Percentiles rank a stretch among this genome's conserved stretches.
Evolutionary conservation across 148 eudicot species (phyloP).

Genomic region (Camellia sinensis): DNA sequence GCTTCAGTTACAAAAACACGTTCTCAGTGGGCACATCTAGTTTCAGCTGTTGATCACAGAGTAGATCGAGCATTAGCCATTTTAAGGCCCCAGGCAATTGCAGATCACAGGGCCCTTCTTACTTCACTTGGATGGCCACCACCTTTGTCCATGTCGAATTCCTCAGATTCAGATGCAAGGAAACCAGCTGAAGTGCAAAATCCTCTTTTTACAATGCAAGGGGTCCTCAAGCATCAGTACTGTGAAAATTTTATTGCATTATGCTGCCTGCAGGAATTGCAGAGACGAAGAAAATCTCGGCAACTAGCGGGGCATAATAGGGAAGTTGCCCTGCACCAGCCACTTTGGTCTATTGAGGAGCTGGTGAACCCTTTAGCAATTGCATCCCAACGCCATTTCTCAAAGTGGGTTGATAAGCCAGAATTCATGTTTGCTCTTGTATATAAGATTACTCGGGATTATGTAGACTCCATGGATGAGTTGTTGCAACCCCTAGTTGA

Average conservation of each 20-base stretch:
- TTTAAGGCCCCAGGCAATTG: slow-evolving; percentile 90
- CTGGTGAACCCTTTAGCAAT: slow-evolving; percentile 76
- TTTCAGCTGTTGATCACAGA: slow-evolving; percentile 89
- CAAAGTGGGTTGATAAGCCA: slow-evolving; percentile 85
- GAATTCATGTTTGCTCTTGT: slow-evolving; percentile 91
- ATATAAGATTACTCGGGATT: slow-evolving; percentile 77
- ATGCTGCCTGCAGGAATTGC: slow-evolving; percentile 79
- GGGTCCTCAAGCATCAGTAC: slow-evolving; percentile 72
- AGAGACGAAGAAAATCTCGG: slow-evolving; percentile 72
- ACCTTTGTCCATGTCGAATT: slow-evolving; percentile 55
- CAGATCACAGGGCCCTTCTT: slow-evolving; percentile 85
- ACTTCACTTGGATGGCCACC: slow-evolving; percentile 95
- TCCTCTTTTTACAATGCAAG: slow-evolving; percentile 75
- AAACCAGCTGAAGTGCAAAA: slow-evolving; percentile 49
- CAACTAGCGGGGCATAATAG: slow-evolving; percentile 67
- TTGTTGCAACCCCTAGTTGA: slow-evolving; percentile 91
- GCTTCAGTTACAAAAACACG: slow-evolving; percentile 54
- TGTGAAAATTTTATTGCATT: slow-evolving; percentile 78
- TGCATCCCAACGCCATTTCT: slow-evolving; percentile 76
- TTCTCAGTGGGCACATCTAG: slow-evolving; percentile 78
- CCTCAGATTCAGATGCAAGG: slow-evolving; percentile 42
- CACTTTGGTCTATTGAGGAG: slow-evolving; percentile 97
- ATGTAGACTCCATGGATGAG: slow-evolving; percentile 86
- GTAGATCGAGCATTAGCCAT: slow-evolving; percentile 81
- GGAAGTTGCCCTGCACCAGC: slow-evolving; percentile 57